A percentile compares a stretch with the other conserved stretches of the same genome.
Evolutionary conservation across 345 rosid species (phyloP).

Genomic region (Gossypium stocksii): DNA sequence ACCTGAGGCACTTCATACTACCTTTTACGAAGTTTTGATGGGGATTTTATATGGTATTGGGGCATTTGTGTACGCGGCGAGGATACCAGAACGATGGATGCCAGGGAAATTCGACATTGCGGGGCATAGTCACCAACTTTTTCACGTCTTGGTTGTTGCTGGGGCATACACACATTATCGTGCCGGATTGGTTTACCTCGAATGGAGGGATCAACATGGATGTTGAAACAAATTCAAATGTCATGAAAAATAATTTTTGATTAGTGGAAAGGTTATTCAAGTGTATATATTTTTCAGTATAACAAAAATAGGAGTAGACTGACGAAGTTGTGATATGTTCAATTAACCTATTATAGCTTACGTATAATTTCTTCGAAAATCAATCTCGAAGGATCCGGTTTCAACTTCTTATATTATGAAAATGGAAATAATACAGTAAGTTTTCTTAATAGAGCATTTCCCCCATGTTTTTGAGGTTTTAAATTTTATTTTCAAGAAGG

Average conservation of each 20-base stretch:
- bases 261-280: not conserved
- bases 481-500: too few relatives aligned
- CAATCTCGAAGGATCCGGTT: too few relatives aligned
- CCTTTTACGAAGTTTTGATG: constrained; percentile 82
- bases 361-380: not conserved
- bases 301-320: not conserved
- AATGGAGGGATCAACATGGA: constrained; percentile 74
- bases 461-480: not conserved
- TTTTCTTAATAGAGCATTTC: not conserved
- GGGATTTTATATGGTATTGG: constrained; percentile 66
- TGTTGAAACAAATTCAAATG: constrained; percentile 28
- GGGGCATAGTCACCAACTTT: constrained; percentile 92
- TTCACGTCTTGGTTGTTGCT: constrained; percentile 77
- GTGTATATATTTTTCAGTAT: not conserved
- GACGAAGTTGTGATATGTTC: not conserved
- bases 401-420: not conserved
- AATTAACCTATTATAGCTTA: not conserved
- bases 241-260: not conserved
- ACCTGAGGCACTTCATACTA: constrained; percentile 89
- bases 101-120: constrained; percentile 95
- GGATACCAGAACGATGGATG: constrained; percentile 92
- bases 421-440: not conserved
- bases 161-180: constrained; percentile 83
- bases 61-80: constrained; percentile 71
- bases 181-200: constrained; percentile 78